Conservation (phyloP, 306 rosid species). For the Vigna hirtella region DNA sequence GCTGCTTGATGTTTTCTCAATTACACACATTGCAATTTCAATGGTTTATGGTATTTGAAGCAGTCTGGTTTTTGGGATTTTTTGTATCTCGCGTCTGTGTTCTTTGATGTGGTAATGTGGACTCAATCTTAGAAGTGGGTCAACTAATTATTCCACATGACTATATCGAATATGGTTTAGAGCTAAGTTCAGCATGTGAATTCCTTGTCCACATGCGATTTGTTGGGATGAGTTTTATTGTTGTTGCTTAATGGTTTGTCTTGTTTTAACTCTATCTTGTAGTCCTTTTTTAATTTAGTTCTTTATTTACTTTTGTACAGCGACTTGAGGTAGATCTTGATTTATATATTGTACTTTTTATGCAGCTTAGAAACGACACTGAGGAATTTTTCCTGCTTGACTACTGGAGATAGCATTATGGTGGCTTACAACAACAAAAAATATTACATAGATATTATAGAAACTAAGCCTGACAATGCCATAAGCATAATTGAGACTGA, state of each 20-base stretch:
- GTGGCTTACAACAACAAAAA: constrained; percentile 97
- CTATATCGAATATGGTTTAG: not conserved
- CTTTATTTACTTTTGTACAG: constrained; percentile 9
- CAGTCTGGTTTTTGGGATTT: not conserved
- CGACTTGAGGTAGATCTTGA: constrained; percentile 31
- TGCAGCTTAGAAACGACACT: constrained; percentile 92
- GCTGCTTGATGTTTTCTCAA: constrained; percentile 15
- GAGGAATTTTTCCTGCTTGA: constrained; percentile 94
- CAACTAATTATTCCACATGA: constrained; percentile 22
- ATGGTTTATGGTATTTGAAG: not conserved
- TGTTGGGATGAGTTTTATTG: not conserved
- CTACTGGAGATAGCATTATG: constrained; percentile 97
- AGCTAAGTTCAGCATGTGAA: constrained; percentile 20
- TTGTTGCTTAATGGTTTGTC: not conserved
- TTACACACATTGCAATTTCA: not conserved
- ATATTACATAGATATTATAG: constrained; percentile 91
- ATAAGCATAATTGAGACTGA: constrained; percentile 97
- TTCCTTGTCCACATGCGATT: not conserved
- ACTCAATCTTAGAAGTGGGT: not conserved
- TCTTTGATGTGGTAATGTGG: not conserved
- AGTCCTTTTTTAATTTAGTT: constrained; percentile 14
- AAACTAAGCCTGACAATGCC: constrained; percentile 86
- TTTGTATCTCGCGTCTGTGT: not conserved
- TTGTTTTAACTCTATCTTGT: constrained; percentile 13
- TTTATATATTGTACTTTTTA: constrained; percentile 9